phyloP scores from a whole-genome alignment of 2,329 filamentous ascomycete genomes.

The Dothistroma septosporum region DNA sequence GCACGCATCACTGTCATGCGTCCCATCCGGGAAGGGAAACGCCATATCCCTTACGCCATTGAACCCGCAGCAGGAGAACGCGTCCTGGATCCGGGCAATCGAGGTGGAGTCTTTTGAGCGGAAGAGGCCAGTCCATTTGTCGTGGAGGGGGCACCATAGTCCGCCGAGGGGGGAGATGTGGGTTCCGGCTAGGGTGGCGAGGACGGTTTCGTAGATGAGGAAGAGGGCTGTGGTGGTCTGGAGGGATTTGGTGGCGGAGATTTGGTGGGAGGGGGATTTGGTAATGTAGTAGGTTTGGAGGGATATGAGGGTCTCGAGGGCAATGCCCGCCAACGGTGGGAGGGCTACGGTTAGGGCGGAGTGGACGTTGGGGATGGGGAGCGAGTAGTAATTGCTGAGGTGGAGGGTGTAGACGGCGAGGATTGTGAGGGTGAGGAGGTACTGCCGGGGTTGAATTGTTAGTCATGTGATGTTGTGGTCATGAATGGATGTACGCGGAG shows the following conservation, averaged over 20 bases:
- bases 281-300: constrained; percentile 30
- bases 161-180: constrained; percentile 38
- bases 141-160: constrained; percentile 53
- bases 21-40: constrained; percentile 55
- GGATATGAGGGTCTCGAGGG: constrained; percentile 39
- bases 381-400: constrained; percentile 33
- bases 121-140: constrained; percentile 55
- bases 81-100: constrained; percentile 61
- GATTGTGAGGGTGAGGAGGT: constrained; percentile 39
- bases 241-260: constrained; percentile 31
- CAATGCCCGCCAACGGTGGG: constrained; percentile 41
- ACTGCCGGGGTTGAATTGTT: constrained; percentile 29
- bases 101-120: constrained; percentile 46
- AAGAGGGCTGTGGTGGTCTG: constrained; percentile 39
- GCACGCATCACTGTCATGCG: constrained; percentile 41
- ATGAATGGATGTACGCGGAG: not conserved
- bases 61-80: constrained; percentile 64
- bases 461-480: not conserved
- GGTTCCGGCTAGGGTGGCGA: constrained; percentile 45
- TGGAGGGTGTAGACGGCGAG: constrained; percentile 39
- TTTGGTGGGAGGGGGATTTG: constrained; percentile 17
- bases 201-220: constrained; percentile 38
- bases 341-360: constrained; percentile 41
- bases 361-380: constrained; percentile 42
- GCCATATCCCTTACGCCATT: constrained; percentile 55